Evolutionary conservation across 129 eudicot species (phyloP).

Genomic region (Artemisia tridentata): DNA sequence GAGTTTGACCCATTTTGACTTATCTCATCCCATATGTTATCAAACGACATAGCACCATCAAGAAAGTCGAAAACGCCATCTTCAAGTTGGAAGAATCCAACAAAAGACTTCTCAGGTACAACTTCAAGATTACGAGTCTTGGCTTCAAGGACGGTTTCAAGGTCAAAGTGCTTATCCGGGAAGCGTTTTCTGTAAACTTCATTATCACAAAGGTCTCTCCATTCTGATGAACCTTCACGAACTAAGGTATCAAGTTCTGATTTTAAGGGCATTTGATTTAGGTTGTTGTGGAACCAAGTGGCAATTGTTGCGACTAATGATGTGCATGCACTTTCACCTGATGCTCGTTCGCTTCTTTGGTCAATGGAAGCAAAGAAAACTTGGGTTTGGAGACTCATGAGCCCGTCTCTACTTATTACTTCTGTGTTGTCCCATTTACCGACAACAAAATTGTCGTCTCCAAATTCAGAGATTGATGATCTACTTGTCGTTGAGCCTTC

Average conservation of each 20-base stretch:
- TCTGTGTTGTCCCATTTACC: slow-evolving; percentile 58
- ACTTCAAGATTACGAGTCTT: slow-evolving; percentile 38
- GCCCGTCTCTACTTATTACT: slow-evolving; percentile 53
- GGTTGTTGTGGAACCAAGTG: slow-evolving; percentile 46
- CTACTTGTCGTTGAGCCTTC: slow-evolving; percentile 39
- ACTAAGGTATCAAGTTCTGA: slow-evolving; percentile 53
- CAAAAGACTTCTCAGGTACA: slow-evolving; percentile 46
- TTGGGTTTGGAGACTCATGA: slow-evolving; percentile 43
- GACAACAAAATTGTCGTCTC: slow-evolving; percentile 50
- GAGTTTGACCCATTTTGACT: slow-evolving; percentile 25
- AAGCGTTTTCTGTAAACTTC: slow-evolving; percentile 32
- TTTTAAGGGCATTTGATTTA: slow-evolving; percentile 49
- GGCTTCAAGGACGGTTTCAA: slow-evolving; percentile 53
- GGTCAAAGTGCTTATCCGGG: slow-evolving; percentile 61
- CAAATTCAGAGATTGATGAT: slow-evolving; percentile 48
- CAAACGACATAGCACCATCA: slow-evolving; percentile 59
- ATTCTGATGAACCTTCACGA: slow-evolving; percentile 54
- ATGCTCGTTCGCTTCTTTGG: slow-evolving; percentile 54
- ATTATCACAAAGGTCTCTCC: slow-evolving; percentile 54
- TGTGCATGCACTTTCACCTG: slow-evolving; percentile 63
- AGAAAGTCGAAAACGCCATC: slow-evolving; percentile 45
- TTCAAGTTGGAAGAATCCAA: slow-evolving; percentile 52
- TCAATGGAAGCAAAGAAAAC: slow-evolving; percentile 67
- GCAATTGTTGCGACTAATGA: slow-evolving; percentile 55
- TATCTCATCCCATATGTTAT: slow-evolving; percentile 59